These are phyloP conservation scores for Saxophila tyrrhenica DNA, from an alignment of 495 filamentous ascomycete genomes.

Conservation along the genomic window DNA sequence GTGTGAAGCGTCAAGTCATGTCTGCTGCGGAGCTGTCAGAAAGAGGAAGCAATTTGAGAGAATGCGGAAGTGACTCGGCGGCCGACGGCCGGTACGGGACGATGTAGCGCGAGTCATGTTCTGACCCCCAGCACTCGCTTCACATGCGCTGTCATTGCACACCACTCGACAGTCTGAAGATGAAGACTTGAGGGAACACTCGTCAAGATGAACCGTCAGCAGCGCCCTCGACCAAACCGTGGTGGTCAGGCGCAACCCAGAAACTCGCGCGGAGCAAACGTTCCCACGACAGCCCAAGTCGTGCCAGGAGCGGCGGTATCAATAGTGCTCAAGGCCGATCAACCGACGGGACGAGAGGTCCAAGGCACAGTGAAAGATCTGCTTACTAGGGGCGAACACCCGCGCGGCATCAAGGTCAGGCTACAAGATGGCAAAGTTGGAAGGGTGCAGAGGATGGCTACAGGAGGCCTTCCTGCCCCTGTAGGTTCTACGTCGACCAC, in stretches of 20 bases:
- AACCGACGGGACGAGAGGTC: constrained; percentile 56
- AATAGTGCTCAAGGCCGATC: constrained; percentile 60
- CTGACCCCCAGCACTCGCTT: no score
- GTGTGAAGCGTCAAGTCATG: neutral
- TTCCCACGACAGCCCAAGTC: constrained; percentile 43
- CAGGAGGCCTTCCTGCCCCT: constrained; percentile 12
- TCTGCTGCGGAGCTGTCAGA: neutral
- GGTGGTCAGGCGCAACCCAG: neutral
- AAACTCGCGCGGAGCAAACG: constrained; percentile 4
- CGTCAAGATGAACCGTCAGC: constrained; percentile 13
- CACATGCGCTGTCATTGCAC: no score
- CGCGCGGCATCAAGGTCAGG: constrained; percentile 66
- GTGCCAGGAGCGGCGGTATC: constrained; percentile 48
- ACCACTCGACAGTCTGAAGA: no score
- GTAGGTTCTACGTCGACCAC: neutral
- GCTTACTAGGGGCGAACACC: constrained; percentile 58
- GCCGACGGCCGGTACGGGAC: no score
- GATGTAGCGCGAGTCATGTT: no score
- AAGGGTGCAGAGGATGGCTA: constrained; percentile 47
- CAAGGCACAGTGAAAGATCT: constrained; percentile 48
- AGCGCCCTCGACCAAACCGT: constrained; percentile 7
- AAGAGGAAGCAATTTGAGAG: neutral
- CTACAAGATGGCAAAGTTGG: constrained; percentile 56
- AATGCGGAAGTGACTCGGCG: neutral
- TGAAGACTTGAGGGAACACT: no score